Conservation (phyloP, 331 rosid genomes). For the Prunus yedoensis region DNA sequence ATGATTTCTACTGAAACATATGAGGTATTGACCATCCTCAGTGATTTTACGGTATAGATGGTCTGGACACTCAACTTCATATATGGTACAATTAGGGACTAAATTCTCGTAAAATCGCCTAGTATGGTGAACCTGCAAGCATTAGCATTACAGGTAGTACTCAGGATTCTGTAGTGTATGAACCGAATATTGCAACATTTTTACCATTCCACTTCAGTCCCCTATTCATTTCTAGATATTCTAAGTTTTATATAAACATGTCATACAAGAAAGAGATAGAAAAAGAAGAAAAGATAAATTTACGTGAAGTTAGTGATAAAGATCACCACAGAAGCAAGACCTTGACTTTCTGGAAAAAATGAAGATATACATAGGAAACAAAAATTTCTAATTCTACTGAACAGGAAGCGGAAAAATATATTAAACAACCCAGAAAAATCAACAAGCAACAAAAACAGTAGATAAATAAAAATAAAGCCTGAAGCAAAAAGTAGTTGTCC, state of each 20-base stretch:
- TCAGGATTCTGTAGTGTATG: conserved; percentile 47
- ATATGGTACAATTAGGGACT: conserved; percentile 80
- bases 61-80: conserved; percentile 92
- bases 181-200: conserved; percentile 26
- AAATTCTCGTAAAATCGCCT: conserved; percentile 87
- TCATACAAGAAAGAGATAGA: not conserved
- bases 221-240: not conserved
- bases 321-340: not conserved
- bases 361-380: no score
- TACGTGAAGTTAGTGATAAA: not conserved
- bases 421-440: not conserved
- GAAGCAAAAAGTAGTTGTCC: not conserved
- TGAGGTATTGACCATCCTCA: conserved; percentile 89
- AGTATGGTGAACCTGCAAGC: conserved; percentile 80
- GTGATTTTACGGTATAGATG: conserved; percentile 89
- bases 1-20: conserved; percentile 83
- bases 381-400: no score
- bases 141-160: conserved; percentile 33
- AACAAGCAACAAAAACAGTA: no score
- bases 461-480: not conserved
- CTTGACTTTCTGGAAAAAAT: not conserved
- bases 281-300: no score
- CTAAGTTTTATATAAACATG: not conserved
- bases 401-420: not conserved
- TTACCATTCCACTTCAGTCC: not conserved